Conservation (phyloP, 1,284 basidiomycete genomes). For the Mrakiaceae sp. region DNA sequence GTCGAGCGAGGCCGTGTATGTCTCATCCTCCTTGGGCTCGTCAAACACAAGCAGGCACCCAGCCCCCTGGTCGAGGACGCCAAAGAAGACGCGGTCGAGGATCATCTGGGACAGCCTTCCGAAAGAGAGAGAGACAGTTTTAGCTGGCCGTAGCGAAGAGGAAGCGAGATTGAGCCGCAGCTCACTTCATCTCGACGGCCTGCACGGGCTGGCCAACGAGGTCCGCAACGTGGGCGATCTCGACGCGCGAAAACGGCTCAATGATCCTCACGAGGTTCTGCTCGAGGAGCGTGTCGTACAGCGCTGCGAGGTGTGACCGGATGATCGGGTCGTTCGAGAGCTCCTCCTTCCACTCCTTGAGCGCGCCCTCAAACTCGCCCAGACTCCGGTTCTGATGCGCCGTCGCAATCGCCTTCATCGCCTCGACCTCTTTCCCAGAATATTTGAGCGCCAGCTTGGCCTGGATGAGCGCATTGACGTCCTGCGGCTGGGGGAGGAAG, state of each 20-base stretch:
- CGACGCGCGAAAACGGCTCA: conserved; percentile 87
- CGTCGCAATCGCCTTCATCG: conserved; percentile 85
- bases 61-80: conserved; percentile 87
- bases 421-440: conserved; percentile 68
- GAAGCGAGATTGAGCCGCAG: conserved; percentile 13
- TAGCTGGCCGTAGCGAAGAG: not conserved
- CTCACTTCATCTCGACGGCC: conserved; percentile 88
- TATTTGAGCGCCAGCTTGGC: conserved; percentile 84
- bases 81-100: conserved; percentile 84
- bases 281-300: conserved; percentile 91
- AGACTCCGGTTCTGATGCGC: conserved; percentile 88
- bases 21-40: conserved; percentile 67
- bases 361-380: conserved; percentile 74
- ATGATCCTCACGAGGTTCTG: conserved; percentile 90
- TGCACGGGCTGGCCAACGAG: conserved; percentile 79
- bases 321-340: conserved; percentile 89
- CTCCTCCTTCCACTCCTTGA: conserved; percentile 80
- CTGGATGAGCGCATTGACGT: conserved; percentile 71
- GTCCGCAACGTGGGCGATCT: conserved; percentile 79
- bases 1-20: conserved; percentile 75
- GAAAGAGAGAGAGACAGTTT: conserved; percentile 12
- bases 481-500: conserved; percentile 57
- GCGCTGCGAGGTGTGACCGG: conserved; percentile 76
- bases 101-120: conserved; percentile 91
- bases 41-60: conserved; percentile 88